phyloP scores from a whole-genome alignment of 805 yeast species.

The Ascoidea rubescens region DNA sequence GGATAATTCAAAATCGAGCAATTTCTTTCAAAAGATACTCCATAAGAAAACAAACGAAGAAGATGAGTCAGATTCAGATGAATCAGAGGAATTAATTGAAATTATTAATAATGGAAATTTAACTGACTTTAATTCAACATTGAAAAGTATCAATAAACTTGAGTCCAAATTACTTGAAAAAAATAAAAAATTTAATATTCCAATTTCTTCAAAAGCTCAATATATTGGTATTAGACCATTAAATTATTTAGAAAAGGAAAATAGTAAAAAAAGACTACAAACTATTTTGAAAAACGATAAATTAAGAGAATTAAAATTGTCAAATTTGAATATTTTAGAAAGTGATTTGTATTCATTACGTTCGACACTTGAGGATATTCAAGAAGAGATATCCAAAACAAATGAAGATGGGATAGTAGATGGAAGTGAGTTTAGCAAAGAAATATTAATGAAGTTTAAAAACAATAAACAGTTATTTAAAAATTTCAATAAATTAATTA shows the following conservation, averaged over 20 bases:
- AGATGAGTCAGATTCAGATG: neutral
- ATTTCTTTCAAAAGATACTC: slow-evolving; percentile 7
- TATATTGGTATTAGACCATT: slow-evolving; percentile 2
- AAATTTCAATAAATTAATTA: slow-evolving; percentile 6
- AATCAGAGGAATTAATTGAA: neutral
- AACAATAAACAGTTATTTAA: neutral
- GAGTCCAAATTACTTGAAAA: neutral
- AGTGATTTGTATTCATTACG: slow-evolving; percentile 9
- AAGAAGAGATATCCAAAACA: slow-evolving; percentile 2
- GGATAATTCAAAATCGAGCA: slow-evolving; percentile 1
- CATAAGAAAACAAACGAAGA: slow-evolving; percentile 1
- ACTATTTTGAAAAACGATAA: slow-evolving; percentile 7
- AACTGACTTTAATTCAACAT: neutral
- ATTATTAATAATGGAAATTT: neutral
- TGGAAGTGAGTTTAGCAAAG: neutral
- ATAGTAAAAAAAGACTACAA: slow-evolving; percentile 6
- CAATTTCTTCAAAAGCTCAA: neutral
- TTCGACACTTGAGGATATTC: slow-evolving; percentile 6
- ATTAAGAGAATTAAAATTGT: slow-evolving; percentile 7
- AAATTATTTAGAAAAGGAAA: slow-evolving; percentile 1
- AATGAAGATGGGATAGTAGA: slow-evolving; percentile 3
- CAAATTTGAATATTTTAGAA: slow-evolving; percentile 9
- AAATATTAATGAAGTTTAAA: neutral
- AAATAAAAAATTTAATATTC: slow-evolving; percentile 1
- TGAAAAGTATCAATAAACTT: neutral